Conservation (phyloP, 108 stramenopile genomes). For the Pseudonitzschia delicatissima region DNA sequence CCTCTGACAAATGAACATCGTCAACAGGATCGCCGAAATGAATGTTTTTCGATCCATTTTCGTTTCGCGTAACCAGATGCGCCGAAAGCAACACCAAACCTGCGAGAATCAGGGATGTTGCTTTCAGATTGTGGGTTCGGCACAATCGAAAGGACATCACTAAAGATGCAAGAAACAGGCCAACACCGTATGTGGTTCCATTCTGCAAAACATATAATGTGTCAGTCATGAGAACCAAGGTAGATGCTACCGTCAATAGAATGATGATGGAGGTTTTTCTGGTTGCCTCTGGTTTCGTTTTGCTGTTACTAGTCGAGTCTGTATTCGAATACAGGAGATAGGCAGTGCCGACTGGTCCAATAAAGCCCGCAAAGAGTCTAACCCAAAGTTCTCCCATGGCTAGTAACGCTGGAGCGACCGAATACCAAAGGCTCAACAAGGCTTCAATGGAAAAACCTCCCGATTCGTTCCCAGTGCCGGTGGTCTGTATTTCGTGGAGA, state of each 20-base stretch:
- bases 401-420: constrained; percentile 36
- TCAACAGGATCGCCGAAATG: constrained; percentile 27
- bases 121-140: not conserved
- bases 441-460: constrained; percentile 17
- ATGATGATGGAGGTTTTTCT: not conserved
- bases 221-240: constrained; percentile 70
- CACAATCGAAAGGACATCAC: constrained; percentile 27
- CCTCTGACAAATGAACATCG: constrained; percentile 40
- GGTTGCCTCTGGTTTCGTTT: not conserved
- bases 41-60: not conserved
- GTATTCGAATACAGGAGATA: constrained; percentile 13
- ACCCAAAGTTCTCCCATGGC: constrained; percentile 85
- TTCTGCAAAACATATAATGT: constrained; percentile 61
- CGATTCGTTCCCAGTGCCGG: not conserved
- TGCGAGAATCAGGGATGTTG: not conserved
- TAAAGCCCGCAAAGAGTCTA: constrained; percentile 50
- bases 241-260: constrained; percentile 46
- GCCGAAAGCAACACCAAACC: constrained; percentile 8
- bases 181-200: constrained; percentile 48
- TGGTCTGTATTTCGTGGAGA: not conserved
- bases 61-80: constrained; percentile 23
- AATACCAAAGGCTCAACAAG: constrained; percentile 21
- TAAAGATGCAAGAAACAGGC: constrained; percentile 32
- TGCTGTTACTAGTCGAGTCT: not conserved
- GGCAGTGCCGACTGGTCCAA: constrained; percentile 38